phyloP scores from a whole-genome alignment of 1,139 yeast species.

The Lodderomyces orthopsilosis region DNA sequence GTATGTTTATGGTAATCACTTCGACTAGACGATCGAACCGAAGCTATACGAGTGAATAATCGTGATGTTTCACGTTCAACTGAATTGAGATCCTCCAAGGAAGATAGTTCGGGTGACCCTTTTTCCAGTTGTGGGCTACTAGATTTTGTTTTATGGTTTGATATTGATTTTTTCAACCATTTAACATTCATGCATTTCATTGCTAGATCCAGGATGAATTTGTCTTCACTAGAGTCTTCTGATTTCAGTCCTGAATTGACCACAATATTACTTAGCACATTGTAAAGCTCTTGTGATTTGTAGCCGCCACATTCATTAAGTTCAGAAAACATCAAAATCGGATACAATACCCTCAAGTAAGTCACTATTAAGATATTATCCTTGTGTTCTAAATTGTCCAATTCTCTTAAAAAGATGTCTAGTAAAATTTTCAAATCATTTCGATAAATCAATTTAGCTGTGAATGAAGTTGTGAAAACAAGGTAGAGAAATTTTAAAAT shows the following conservation, averaged over 20 bases:
- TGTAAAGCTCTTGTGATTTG: conserved; percentile 53
- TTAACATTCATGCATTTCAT: conserved; percentile 56
- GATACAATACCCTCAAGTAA: conserved; percentile 71
- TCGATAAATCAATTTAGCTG: conserved; percentile 69
- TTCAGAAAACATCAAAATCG: conserved; percentile 67
- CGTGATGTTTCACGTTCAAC: background rate
- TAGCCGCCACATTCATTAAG: conserved; percentile 47
- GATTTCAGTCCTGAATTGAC: conserved; percentile 19
- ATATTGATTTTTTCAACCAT: conserved; percentile 45
- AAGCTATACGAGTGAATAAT: conserved; percentile 30
- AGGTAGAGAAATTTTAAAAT: conserved; percentile 75
- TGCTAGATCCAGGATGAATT: conserved; percentile 57
- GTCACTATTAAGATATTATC: conserved; percentile 59
- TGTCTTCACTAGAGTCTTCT: conserved; percentile 21
- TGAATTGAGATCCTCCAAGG: background rate
- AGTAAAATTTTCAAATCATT: conserved; percentile 84
- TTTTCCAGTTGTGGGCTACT: conserved; percentile 5
- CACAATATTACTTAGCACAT: conserved; percentile 48
- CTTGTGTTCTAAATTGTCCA: conserved; percentile 63
- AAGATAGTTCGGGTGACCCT: background rate
- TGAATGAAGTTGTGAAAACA: conserved; percentile 64
- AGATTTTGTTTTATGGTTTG: conserved; percentile 7
- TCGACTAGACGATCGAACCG: conserved; percentile 35
- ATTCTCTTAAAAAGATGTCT: conserved; percentile 81
- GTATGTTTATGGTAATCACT: conserved; percentile 40